Evolutionary conservation across 2,329 filamentous ascomycete genomes (phyloP).

Genomic region (Arthrinium puccinioides): DNA sequence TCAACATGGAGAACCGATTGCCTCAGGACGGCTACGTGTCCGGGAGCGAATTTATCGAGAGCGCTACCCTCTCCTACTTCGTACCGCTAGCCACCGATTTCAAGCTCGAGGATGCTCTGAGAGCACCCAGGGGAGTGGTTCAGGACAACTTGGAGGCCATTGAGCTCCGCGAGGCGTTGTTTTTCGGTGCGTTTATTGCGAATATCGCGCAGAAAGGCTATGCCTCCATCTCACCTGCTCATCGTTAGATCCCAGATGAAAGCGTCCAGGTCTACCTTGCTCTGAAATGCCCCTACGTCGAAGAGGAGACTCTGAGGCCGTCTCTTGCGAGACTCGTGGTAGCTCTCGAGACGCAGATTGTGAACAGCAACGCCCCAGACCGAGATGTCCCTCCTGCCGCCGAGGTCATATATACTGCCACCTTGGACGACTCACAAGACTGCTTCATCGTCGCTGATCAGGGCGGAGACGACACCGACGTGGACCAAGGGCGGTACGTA

Average conservation of each 20-base stretch:
- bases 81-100: slow-evolving; percentile 51
- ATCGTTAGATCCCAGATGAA: slow-evolving; percentile 59
- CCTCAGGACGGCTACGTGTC: slow-evolving; percentile 21
- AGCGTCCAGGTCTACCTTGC: slow-evolving; percentile 62
- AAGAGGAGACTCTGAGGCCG: slow-evolving; percentile 48
- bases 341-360: slow-evolving; percentile 58
- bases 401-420: slow-evolving; percentile 54
- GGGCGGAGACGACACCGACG: slow-evolving; percentile 13
- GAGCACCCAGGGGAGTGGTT: slow-evolving; percentile 28
- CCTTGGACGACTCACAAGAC: slow-evolving; percentile 40
- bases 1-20: slow-evolving; percentile 8
- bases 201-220: slow-evolving; percentile 15
- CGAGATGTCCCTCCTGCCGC: slow-evolving; percentile 39
- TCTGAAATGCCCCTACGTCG: slow-evolving; percentile 55
- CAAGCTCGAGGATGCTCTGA: slow-evolving; percentile 44
- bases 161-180: slow-evolving; percentile 55
- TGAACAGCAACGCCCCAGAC: slow-evolving; percentile 46
- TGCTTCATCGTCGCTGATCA: slow-evolving; percentile 44
- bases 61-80: slow-evolving; percentile 53
- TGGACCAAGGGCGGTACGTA: slow-evolving; percentile 28
- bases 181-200: slow-evolving; percentile 55
- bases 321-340: slow-evolving; percentile 58
- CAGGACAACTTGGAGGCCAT: slow-evolving; percentile 48
- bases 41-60: slow-evolving; percentile 49
- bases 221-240: slow-evolving; percentile 34